These are phyloP conservation scores for Nelumbo lutea DNA, from an alignment of 164 flowering plant species.

Conservation along the genomic window DNA sequence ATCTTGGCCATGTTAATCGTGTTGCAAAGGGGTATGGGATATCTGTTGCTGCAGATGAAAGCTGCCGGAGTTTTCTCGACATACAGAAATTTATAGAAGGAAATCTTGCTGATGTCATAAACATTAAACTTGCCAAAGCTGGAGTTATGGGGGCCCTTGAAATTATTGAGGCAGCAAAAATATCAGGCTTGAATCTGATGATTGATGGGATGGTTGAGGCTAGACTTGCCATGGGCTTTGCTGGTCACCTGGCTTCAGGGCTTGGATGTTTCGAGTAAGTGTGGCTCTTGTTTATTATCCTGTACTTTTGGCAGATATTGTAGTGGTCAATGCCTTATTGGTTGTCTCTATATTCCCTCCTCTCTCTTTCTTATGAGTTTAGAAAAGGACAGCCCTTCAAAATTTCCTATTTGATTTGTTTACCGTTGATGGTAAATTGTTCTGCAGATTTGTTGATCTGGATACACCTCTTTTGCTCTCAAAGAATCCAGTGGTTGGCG, in stretches of 20 bases:
- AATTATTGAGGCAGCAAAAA: conserved; percentile 63
- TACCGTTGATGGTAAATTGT: conserved; percentile 4
- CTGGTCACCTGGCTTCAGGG: conserved; percentile 94
- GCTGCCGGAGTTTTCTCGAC: conserved; percentile 71
- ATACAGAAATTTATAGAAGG: conserved; percentile 51
- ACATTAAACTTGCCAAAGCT: conserved; percentile 83
- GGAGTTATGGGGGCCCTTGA: conserved; percentile 87
- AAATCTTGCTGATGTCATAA: conserved; percentile 74
- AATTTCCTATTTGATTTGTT: not conserved
- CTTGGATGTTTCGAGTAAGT: conserved; percentile 85
- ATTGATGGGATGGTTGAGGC: conserved; percentile 98
- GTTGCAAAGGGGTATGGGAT: conserved; percentile 65
- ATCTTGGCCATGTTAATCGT: conserved; percentile 63
- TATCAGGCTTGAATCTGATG: conserved; percentile 64
- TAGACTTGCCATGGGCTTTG: conserved; percentile 92
- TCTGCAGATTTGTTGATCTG: conserved; percentile 70
- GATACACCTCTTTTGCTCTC: conserved; percentile 83
- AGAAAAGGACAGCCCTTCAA: not conserved
- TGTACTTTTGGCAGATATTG: not conserved
- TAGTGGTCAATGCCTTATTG: not conserved
- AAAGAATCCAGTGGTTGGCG: conserved; percentile 81
- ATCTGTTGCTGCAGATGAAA: conserved; percentile 92
- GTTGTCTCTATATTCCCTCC: not conserved
- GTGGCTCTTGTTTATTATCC: not conserved
- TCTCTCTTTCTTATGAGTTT: not conserved